Evolutionary conservation across 768 basidiomycete genomes (phyloP).

Genomic region (Hypholoma sublateritium): DNA sequence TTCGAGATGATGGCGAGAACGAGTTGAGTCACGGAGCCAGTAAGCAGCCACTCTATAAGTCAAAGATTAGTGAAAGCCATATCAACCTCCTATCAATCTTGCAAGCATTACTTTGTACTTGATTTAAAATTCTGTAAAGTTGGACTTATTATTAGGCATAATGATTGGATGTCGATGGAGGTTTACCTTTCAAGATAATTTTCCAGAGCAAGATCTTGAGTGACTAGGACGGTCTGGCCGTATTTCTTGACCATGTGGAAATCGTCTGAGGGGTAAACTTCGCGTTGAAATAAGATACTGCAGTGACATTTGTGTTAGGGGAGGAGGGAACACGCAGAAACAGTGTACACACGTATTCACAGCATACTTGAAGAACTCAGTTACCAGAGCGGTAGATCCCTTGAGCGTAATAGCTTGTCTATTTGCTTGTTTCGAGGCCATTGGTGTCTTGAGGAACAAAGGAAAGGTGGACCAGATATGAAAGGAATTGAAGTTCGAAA

Average conservation of each 20-base stretch:
- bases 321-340: neutral
- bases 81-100: neutral
- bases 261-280: slow-evolving; percentile 96
- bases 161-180: neutral
- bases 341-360: slow-evolving; percentile 79
- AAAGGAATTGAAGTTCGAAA: slow-evolving; percentile 6
- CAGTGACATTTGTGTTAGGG: slow-evolving; percentile 10
- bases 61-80: neutral
- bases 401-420: slow-evolving; percentile 91
- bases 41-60: slow-evolving; percentile 85
- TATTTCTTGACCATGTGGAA: slow-evolving; percentile 99
- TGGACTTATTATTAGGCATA: neutral
- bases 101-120: slow-evolving; percentile 74
- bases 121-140: slow-evolving; percentile 72
- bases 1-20: slow-evolving; percentile 96
- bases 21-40: slow-evolving; percentile 88
- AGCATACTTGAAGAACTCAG: slow-evolving; percentile 99
- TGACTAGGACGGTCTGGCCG: slow-evolving; percentile 92
- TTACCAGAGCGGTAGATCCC: slow-evolving; percentile 90
- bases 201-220: slow-evolving; percentile 89
- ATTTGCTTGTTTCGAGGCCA: slow-evolving; percentile 49
- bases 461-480: no score
- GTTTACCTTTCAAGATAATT: slow-evolving; percentile 84
- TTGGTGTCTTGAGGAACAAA: slow-evolving; percentile 17
- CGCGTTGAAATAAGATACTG: slow-evolving; percentile 95